These are phyloP conservation scores for Microglena sp. DNA, from an alignment of 139 green algal genomes.

Conservation along the genomic window DNA sequence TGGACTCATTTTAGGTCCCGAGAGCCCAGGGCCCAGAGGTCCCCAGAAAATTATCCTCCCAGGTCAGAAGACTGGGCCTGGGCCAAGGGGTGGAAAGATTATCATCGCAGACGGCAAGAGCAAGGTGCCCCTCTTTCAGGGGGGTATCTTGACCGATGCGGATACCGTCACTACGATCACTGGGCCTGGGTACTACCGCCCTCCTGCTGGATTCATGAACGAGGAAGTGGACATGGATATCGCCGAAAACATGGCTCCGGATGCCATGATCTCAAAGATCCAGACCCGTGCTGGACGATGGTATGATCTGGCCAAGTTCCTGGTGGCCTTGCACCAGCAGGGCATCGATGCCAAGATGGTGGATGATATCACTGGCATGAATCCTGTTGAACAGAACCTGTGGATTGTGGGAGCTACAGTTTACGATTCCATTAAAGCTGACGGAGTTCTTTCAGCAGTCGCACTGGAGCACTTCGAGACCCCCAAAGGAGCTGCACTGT, in stretches of 20 bases:
- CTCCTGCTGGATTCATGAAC: background rate
- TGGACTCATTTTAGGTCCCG: no score
- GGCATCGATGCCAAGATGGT: constrained; percentile 44
- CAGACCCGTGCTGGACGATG: constrained; percentile 7
- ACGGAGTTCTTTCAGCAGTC: constrained; percentile 13
- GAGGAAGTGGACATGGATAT: background rate
- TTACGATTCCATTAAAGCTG: constrained; percentile 49
- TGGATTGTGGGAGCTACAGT: constrained; percentile 53
- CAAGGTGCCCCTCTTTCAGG: no score
- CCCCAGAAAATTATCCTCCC: no score
- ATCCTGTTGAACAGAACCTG: constrained; percentile 47
- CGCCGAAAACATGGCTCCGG: background rate
- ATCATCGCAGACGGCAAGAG: no score
- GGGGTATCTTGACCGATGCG: no score
- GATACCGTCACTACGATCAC: background rate
- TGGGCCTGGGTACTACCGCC: background rate
- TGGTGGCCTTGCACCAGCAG: constrained; percentile 39
- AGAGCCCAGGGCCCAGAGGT: no score
- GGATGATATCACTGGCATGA: constrained; percentile 56
- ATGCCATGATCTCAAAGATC: background rate
- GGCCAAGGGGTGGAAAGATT: no score
- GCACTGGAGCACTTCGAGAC: no score
- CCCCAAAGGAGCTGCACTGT: no score
- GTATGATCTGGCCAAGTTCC: constrained; percentile 55
- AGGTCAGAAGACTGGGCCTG: no score